A percentile compares a stretch with the other conserved stretches of the same genome.
Evolutionary conservation across 2,329 filamentous ascomycete genomes (phyloP).

Genomic region (Neofusicoccum kwambonambiense): DNA sequence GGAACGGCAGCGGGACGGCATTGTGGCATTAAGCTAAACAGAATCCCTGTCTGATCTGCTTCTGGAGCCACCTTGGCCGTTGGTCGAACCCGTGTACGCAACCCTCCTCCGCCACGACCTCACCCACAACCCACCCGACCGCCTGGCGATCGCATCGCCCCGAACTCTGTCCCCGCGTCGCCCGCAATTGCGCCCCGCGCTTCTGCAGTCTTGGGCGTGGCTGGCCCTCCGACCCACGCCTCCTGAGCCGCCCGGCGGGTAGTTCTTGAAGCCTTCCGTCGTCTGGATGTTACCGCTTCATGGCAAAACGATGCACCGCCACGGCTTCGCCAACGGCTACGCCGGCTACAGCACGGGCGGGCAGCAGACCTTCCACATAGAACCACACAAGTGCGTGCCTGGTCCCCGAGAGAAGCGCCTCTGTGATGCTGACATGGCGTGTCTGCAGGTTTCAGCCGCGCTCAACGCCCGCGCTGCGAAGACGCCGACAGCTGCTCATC

Average conservation of each 20-base stretch:
- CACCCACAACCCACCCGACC: constrained; percentile 14
- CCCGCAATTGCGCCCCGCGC: constrained; percentile 8
- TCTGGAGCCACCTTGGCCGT: constrained; percentile 18
- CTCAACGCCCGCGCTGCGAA: constrained; percentile 69
- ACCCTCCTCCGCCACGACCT: constrained; percentile 12
- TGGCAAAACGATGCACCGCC: constrained; percentile 84
- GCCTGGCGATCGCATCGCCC: constrained; percentile 14
- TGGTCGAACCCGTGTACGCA: constrained; percentile 14
- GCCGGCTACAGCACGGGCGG: constrained; percentile 68
- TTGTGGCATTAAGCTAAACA: constrained; percentile 4
- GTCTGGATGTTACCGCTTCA: constrained; percentile 59
- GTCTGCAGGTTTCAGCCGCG: constrained; percentile 76
- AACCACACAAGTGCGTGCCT: constrained; percentile 74
- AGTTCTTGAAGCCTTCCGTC: constrained; percentile 4
- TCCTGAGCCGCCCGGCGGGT: constrained; percentile 18
- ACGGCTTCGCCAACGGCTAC: constrained; percentile 79
- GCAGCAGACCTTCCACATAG: constrained; percentile 74
- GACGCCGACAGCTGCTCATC: constrained; percentile 69
- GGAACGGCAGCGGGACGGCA: constrained; percentile 7
- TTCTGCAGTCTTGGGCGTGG: constrained; percentile 7
- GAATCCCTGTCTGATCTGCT: constrained; percentile 16
- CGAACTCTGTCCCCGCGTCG: background rate
- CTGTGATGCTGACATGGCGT: constrained; percentile 29
- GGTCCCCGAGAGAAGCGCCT: constrained; percentile 21
- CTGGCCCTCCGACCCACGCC: constrained; percentile 10